Conservation (phyloP, 2,329 filamentous ascomycete species). For the Blumeriella jaapii region DNA sequence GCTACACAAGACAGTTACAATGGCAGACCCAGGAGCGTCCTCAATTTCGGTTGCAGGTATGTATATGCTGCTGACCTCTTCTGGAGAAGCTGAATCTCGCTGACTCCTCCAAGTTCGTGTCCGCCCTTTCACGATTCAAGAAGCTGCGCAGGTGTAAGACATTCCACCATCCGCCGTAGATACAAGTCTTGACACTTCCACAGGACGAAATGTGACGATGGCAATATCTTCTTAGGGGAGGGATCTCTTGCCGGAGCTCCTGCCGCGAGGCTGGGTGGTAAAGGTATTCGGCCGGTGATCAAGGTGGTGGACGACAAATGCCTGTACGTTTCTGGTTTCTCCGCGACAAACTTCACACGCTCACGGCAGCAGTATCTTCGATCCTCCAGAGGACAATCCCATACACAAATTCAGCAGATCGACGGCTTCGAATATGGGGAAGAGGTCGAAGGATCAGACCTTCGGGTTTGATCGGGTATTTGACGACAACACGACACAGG, state of each 20-base stretch:
- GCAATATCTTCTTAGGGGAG: slow-evolving; percentile 87
- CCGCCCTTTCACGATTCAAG: slow-evolving; percentile 70
- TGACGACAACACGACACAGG: slow-evolving; percentile 86
- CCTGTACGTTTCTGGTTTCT: slow-evolving; percentile 53
- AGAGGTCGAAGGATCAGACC: slow-evolving; percentile 92
- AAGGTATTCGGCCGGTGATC: slow-evolving; percentile 82
- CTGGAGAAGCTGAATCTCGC: not conserved
- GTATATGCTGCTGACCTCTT: not conserved
- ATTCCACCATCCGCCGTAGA: not conserved
- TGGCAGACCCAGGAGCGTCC: slow-evolving; percentile 26
- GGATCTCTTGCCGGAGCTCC: slow-evolving; percentile 84
- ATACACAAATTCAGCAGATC: slow-evolving; percentile 79
- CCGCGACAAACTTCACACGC: not conserved
- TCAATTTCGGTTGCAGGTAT: slow-evolving; percentile 29
- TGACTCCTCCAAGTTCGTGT: slow-evolving; percentile 44
- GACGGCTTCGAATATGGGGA: slow-evolving; percentile 65
- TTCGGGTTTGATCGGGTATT: slow-evolving; percentile 96
- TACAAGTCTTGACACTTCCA: slow-evolving; percentile 12
- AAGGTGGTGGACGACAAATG: slow-evolving; percentile 95
- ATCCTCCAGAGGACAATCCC: slow-evolving; percentile 89
- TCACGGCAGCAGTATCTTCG: slow-evolving; percentile 62
- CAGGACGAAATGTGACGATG: slow-evolving; percentile 56
- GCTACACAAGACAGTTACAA: slow-evolving; percentile 9
- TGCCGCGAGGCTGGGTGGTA: slow-evolving; percentile 71
- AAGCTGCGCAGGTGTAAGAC: slow-evolving; percentile 77